Percentiles rank a stretch among this genome's conserved stretches.
phyloP scores from a whole-genome alignment of 345 rosid species.

The Citropsis articulata region DNA sequence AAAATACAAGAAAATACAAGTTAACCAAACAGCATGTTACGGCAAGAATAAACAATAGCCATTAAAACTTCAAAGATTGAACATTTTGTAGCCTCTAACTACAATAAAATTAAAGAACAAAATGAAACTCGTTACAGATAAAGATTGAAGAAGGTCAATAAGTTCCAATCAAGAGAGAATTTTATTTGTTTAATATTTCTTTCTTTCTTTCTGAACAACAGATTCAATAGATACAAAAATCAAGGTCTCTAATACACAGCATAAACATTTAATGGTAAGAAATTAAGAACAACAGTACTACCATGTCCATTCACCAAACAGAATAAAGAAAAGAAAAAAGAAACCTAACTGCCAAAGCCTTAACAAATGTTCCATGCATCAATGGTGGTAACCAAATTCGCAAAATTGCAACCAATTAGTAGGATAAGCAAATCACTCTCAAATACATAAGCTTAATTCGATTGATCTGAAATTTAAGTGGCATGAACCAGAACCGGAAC shows the following conservation, averaged over 20 bases:
- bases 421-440: neutral
- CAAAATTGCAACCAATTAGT: neutral
- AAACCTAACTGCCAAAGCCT: neutral
- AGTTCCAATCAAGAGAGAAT: neutral
- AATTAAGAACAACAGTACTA: neutral
- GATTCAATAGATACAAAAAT: neutral
- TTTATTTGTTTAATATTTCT: neutral
- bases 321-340: neutral
- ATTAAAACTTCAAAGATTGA: neutral
- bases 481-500: neutral
- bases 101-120: neutral
- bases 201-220: neutral
- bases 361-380: neutral
- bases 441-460: neutral
- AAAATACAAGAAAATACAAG: neutral
- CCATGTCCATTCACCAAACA: neutral
- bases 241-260: neutral
- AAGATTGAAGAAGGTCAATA: neutral
- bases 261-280: neutral
- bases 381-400: neutral
- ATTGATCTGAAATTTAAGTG: neutral
- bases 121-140: neutral
- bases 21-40: neutral
- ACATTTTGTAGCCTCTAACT: neutral
- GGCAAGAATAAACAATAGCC: neutral